A percentile compares a stretch with the other conserved stretches of the same genome.
These are phyloP conservation scores for Calonectria henricotiae DNA, from an alignment of 2,329 filamentous ascomycete species.

Conservation along the genomic window DNA sequence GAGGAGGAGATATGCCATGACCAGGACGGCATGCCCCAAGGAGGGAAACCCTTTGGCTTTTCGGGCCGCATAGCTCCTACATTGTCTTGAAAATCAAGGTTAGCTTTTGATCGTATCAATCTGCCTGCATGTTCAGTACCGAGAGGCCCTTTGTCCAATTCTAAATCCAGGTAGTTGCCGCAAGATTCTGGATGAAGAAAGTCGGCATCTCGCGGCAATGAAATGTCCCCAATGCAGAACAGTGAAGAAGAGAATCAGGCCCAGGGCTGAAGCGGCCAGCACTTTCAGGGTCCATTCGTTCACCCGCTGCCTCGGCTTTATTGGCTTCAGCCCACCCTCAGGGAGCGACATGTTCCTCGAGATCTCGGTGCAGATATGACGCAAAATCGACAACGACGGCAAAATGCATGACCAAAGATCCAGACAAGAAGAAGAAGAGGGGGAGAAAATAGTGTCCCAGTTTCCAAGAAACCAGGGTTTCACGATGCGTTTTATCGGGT, in stretches of 20 bases:
- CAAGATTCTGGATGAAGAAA: constrained; percentile 20
- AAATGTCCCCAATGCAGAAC: constrained; percentile 1
- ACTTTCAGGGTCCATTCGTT: constrained; percentile 33
- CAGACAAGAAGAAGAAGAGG: too few relatives aligned
- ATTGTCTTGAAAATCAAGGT: not conserved
- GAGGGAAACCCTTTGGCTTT: constrained; percentile 22
- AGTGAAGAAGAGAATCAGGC: constrained; percentile 8
- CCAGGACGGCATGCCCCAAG: constrained; percentile 26
- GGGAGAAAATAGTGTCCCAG: not conserved
- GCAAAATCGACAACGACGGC: not conserved
- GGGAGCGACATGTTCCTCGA: constrained; percentile 14
- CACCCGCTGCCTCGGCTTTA: constrained; percentile 31
- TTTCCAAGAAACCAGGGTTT: not conserved
- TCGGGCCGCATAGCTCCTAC: constrained; percentile 8
- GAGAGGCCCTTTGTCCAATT: not conserved
- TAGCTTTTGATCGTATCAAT: not conserved
- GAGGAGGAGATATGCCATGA: constrained; percentile 14
- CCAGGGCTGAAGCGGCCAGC: not conserved
- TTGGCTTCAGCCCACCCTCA: constrained; percentile 23
- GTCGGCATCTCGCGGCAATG: constrained; percentile 21
- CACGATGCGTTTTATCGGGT: not conserved
- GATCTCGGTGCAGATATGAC: not conserved
- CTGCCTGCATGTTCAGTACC: constrained; percentile 4
- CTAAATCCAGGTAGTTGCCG: constrained; percentile 20
- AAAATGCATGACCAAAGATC: constrained; percentile 7